Evolutionary conservation across 768 basidiomycete genomes (phyloP).

Genomic region (Tephrocybe sp.): DNA sequence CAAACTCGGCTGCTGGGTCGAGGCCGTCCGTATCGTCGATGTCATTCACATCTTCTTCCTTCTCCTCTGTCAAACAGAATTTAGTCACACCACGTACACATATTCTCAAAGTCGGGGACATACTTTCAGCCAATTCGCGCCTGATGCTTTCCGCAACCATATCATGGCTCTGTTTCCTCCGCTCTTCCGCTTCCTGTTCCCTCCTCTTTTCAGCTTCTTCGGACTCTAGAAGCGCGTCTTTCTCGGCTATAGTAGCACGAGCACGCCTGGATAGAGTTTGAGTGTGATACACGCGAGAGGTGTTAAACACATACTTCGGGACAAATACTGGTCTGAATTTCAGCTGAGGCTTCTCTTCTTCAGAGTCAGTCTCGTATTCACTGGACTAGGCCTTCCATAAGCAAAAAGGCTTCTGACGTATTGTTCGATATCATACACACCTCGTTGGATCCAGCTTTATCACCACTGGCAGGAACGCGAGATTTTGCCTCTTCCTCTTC

Average conservation of each 20-base stretch:
- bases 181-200: conserved; percentile 76
- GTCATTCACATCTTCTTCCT: conserved; percentile 78
- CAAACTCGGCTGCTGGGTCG: conserved; percentile 89
- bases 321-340: conserved; percentile 93
- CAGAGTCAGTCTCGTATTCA: conserved; percentile 80
- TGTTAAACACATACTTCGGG: conserved; percentile 68
- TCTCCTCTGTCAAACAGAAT: conserved; percentile 70
- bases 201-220: conserved; percentile 73
- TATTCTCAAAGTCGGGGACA: conserved; percentile 28
- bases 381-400: conserved; percentile 58
- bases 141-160: conserved; percentile 93
- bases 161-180: conserved; percentile 86
- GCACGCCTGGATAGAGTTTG: conserved; percentile 52
- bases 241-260: conserved; percentile 71
- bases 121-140: conserved; percentile 90
- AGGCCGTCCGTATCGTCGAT: conserved; percentile 95
- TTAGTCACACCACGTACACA: conserved; percentile 2
- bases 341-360: conserved; percentile 71
- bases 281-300: conserved; percentile 5
- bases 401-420: conserved; percentile 10
- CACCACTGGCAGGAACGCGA: conserved; percentile 4
- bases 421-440: conserved; percentile 30
- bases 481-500: conserved; percentile 33
- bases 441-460: conserved; percentile 40
- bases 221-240: conserved; percentile 67